Conservation (phyloP, 2,329 filamentous ascomycete species). For the Aspergillus sp. region DNA sequence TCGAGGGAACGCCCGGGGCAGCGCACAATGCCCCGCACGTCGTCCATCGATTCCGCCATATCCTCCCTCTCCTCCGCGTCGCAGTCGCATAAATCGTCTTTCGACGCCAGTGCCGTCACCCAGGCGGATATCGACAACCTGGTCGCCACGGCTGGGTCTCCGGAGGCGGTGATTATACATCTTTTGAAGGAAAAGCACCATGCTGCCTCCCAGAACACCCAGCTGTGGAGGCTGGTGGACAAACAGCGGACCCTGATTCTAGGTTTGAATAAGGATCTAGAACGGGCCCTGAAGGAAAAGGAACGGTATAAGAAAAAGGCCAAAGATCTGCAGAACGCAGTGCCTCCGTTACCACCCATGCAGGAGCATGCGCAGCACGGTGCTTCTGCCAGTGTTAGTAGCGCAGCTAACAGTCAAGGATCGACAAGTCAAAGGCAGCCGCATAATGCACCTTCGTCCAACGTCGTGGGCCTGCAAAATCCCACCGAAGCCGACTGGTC, state of each 20-base stretch:
- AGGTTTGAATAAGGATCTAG: conserved; percentile 90
- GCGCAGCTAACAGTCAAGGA: neutral
- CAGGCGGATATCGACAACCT: conserved; percentile 74
- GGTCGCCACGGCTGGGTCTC: conserved; percentile 79
- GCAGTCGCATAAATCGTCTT: conserved; percentile 57
- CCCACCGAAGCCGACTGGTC: conserved; percentile 3
- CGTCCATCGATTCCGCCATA: conserved; percentile 91
- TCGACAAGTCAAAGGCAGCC: neutral
- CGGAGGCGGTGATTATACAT: conserved; percentile 84
- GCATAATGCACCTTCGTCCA: neutral
- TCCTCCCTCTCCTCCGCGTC: conserved; percentile 67
- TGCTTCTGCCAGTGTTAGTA: conserved; percentile 10
- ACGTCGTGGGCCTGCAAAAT: conserved; percentile 1
- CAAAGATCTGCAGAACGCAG: conserved; percentile 65
- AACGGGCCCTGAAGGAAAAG: conserved; percentile 87
- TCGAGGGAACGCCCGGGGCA: conserved; percentile 29
- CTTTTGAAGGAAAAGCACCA: conserved; percentile 89
- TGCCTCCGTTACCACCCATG: conserved; percentile 35
- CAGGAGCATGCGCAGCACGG: conserved; percentile 9
- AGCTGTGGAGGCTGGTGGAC: conserved; percentile 92
- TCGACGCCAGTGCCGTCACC: conserved; percentile 56
- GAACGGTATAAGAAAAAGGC: conserved; percentile 88
- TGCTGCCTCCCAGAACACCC: conserved; percentile 81
- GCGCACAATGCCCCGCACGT: conserved; percentile 62
- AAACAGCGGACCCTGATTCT: conserved; percentile 94